Base-by-base conservation (phyloP, 768 basidiomycete genomes). In the Tulasnella sp. region DNA sequence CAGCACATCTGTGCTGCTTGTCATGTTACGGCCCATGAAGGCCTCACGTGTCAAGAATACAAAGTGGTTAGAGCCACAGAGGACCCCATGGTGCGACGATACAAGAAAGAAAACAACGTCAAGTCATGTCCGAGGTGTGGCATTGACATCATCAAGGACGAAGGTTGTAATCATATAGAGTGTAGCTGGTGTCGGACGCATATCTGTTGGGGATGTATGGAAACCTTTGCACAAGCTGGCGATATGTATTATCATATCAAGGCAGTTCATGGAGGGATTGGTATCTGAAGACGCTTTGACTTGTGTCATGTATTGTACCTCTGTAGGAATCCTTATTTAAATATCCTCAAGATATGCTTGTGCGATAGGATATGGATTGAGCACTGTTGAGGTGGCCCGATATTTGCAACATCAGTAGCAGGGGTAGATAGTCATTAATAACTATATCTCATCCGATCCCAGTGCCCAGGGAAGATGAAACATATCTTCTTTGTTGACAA, bases 141-240 rank as follows among this genome's bases (percentile, higher is more conserved):
- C 56, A 76, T 78, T 4, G 75, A 78, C 4, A 88, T 91, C 64
- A 85, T 90, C 70, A 80, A 83, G 42, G 73, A 72, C 27, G 84
- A 81, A 63, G 88, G 88, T 0, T 91, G 88, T 70, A 85, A 91
- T 71, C 88, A 91, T 68, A 82, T 91, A 77, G 82, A 79, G n/a
- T 91, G 88, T 69, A 75, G 75, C 0, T 76, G 77, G 30, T 91
- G 88, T 68, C 77, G 80, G 64, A 82, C 84, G 0, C 88, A 91
- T 67, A 83, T 83, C 1, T 91, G 88, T 61, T 90, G 88, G 88
- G 80, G 80, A 24, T 91, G 88, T 68, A 65, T 86, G 68, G 70
- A 77, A 69, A 86, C 84, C 43, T 90, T 88, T 58, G 45, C 32
- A 7, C 64, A 65, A 30, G 82, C 84, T 1, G 72, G 81, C 13